Conservation (phyloP, 345 rosid genomes). For the Syzygium oleosum region DNA sequence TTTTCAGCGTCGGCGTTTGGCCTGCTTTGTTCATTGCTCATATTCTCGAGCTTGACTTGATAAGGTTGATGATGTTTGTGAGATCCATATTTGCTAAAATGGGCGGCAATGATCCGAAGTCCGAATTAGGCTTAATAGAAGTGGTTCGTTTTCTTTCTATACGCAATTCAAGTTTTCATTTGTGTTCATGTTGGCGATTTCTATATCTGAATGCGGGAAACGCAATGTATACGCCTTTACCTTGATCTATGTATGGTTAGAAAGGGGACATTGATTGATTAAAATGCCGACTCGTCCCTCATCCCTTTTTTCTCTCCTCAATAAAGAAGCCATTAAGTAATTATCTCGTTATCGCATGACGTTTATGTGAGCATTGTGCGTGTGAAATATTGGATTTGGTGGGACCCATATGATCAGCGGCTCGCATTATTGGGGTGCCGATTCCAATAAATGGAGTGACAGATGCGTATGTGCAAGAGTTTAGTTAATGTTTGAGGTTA, state of each 20-base stretch:
- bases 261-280: background rate
- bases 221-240: background rate
- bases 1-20: background rate
- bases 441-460: background rate
- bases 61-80: background rate
- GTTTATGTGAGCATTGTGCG: background rate
- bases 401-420: background rate
- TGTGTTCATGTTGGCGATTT: background rate
- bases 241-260: background rate
- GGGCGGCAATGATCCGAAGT: background rate
- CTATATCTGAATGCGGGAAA: background rate
- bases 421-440: background rate
- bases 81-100: background rate
- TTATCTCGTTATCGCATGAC: background rate
- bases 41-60: background rate
- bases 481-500: background rate
- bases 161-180: background rate
- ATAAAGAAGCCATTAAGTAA: background rate
- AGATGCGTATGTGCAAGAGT: background rate
- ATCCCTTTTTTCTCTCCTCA: background rate
- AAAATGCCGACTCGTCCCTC: background rate
- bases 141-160: background rate
- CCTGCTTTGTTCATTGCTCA: background rate
- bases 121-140: background rate
- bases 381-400: background rate